Evolutionary conservation across 2,329 filamentous ascomycete genomes (phyloP).

Genomic region (Neonectria punicea): DNA sequence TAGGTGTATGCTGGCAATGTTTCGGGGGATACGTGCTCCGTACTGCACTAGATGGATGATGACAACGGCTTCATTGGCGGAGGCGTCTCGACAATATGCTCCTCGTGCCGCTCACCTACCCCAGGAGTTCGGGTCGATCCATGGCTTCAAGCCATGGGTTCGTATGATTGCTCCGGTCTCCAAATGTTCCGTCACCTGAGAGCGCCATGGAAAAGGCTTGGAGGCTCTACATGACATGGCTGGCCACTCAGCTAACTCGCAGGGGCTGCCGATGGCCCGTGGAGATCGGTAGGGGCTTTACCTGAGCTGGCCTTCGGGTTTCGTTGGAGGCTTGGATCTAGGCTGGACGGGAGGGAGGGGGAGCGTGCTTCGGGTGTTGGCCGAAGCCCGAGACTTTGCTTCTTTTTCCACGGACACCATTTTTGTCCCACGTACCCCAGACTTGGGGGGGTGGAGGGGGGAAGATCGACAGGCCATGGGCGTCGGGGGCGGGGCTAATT

Average conservation of each 20-base stretch:
- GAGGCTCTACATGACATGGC: constrained; percentile 16
- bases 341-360: constrained; percentile 7
- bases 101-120: constrained; percentile 17
- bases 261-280: constrained; percentile 11
- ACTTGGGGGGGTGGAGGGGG: constrained; percentile 18
- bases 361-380: constrained; percentile 36
- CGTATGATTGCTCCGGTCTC: constrained; percentile 17
- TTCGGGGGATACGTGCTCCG: constrained; percentile 10
- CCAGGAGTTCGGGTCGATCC: constrained; percentile 28
- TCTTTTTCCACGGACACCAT: constrained; percentile 3
- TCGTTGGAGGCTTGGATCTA: constrained; percentile 6
- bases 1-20: neutral
- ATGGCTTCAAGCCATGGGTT: constrained; percentile 20
- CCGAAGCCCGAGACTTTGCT: constrained; percentile 33
- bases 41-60: neutral
- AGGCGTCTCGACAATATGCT: constrained; percentile 1
- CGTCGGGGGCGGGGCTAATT: constrained; percentile 34
- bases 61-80: constrained; percentile 15
- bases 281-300: constrained; percentile 2
- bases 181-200: constrained; percentile 23
- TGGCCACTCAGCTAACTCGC: constrained; percentile 4
- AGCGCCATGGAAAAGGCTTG: constrained; percentile 3
- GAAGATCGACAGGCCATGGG: constrained; percentile 33
- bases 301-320: constrained; percentile 4
- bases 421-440: constrained; percentile 33